A percentile compares a stretch with the other conserved stretches of the same genome.
Evolutionary conservation across 176 grass and related monocot genomes (phyloP).

Genomic region (Hyparrhenia diplandra): DNA sequence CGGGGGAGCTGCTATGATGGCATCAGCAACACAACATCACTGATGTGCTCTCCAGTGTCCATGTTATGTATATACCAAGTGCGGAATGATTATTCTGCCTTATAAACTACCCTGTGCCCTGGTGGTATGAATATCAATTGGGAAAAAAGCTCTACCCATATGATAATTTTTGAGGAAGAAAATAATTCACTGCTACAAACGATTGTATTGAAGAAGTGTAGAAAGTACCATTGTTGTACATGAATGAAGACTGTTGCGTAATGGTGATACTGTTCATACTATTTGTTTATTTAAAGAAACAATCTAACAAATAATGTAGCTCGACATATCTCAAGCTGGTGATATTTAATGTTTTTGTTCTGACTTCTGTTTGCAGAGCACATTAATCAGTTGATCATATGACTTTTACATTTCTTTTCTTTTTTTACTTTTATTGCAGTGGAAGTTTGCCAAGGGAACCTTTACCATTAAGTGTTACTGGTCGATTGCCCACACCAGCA

Average conservation of each 20-base stretch:
- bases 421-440: constrained; percentile 40
- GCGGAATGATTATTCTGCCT: background rate
- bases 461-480: constrained; percentile 47
- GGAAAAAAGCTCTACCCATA: background rate
- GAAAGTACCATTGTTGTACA: background rate
- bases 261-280: background rate
- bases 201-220: background rate
- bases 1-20: background rate
- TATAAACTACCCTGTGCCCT: background rate
- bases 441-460: constrained; percentile 84
- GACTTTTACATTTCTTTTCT: background rate
- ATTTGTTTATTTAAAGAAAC: background rate
- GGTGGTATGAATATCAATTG: background rate
- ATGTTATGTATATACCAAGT: background rate
- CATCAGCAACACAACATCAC: background rate
- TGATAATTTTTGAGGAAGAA: background rate
- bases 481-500: constrained; percentile 64
- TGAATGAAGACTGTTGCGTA: background rate
- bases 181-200: background rate
- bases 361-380: background rate
- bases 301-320: background rate
- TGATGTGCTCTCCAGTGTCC: background rate
- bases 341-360: constrained; percentile 4
- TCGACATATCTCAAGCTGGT: background rate
- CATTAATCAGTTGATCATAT: constrained; percentile 5